These are phyloP conservation scores for Pulicaria dysenterica DNA, from an alignment of 129 eudicot genomes.

Conservation along the genomic window DNA sequence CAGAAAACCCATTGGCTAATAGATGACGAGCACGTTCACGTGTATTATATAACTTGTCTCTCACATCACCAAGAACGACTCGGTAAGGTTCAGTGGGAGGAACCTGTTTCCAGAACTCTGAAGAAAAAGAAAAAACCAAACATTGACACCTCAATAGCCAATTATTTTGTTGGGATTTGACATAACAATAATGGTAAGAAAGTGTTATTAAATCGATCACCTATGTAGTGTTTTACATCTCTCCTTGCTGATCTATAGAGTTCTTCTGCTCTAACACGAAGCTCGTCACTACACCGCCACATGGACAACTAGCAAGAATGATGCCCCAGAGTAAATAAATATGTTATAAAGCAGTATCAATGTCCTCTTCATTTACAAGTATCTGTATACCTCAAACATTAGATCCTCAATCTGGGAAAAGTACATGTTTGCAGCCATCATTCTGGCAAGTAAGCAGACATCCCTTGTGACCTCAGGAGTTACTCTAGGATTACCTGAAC, in stretches of 20 bases:
- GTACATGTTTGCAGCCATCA: slow-evolving; percentile 98
- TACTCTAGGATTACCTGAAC: slow-evolving; percentile 92
- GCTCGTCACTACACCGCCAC: slow-evolving; percentile 98
- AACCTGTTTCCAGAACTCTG: slow-evolving; percentile 94
- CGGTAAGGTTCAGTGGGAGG: slow-evolving; percentile 92
- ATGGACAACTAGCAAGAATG: slow-evolving; percentile 69
- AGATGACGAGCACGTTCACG: slow-evolving; percentile 94
- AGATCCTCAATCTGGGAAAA: slow-evolving; percentile 91
- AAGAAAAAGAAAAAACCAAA: slow-evolving; percentile 15
- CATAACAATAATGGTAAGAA: background rate
- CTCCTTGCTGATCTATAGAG: slow-evolving; percentile 68
- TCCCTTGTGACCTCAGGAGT: slow-evolving; percentile 98
- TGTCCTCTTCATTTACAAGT: background rate
- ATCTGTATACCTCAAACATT: slow-evolving; percentile 84
- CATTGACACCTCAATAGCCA: slow-evolving; percentile 6
- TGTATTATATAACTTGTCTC: slow-evolving; percentile 83
- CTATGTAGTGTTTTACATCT: slow-evolving; percentile 96
- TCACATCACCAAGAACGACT: slow-evolving; percentile 92
- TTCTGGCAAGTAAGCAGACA: slow-evolving; percentile 93
- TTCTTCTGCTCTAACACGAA: slow-evolving; percentile 76
- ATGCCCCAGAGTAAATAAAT: slow-evolving; percentile 22
- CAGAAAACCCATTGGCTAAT: slow-evolving; percentile 75
- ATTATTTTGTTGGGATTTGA: background rate
- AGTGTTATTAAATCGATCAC: slow-evolving; percentile 27
- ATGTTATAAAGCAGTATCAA: slow-evolving; percentile 2